phyloP scores from a whole-genome alignment of 1,284 basidiomycete species.

The Polyporus tsugae region DNA sequence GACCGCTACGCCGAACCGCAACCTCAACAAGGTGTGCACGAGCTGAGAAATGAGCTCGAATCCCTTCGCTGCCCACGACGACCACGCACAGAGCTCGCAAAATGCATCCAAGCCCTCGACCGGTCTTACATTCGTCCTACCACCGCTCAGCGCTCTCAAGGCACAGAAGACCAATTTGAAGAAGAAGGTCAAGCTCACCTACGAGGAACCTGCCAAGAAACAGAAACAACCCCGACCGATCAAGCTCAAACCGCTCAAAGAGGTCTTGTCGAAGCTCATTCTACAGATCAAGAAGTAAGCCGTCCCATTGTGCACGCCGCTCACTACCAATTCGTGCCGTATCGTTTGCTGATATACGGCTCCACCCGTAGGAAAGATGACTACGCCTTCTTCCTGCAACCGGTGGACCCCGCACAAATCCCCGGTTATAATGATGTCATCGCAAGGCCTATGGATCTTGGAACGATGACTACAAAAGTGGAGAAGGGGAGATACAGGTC shows the following conservation, averaged over 20 bases:
- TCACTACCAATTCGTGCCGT: neutral
- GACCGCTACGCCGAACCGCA: slow-evolving; percentile 32
- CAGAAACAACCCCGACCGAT: slow-evolving; percentile 55
- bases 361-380: slow-evolving; percentile 72
- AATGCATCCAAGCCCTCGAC: slow-evolving; percentile 35
- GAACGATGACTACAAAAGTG: slow-evolving; percentile 79
- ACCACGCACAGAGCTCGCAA: slow-evolving; percentile 33
- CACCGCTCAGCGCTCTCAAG: slow-evolving; percentile 46
- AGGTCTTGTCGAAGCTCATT: slow-evolving; percentile 70
- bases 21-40: slow-evolving; percentile 28
- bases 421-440: slow-evolving; percentile 76
- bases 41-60: slow-evolving; percentile 37
- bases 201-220: slow-evolving; percentile 42
- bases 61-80: slow-evolving; percentile 34
- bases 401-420: slow-evolving; percentile 72
- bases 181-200: slow-evolving; percentile 40
- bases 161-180: slow-evolving; percentile 44
- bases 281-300: slow-evolving; percentile 76
- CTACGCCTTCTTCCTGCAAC: slow-evolving; percentile 84
- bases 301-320: neutral
- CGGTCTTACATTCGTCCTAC: slow-evolving; percentile 46
- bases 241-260: slow-evolving; percentile 81
- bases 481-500: slow-evolving; percentile 72
- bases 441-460: slow-evolving; percentile 83
- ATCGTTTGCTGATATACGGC: neutral